phyloP scores from a whole-genome alignment of 1,139 yeast genomes.

The Lodderomyces orthopsilosis region DNA sequence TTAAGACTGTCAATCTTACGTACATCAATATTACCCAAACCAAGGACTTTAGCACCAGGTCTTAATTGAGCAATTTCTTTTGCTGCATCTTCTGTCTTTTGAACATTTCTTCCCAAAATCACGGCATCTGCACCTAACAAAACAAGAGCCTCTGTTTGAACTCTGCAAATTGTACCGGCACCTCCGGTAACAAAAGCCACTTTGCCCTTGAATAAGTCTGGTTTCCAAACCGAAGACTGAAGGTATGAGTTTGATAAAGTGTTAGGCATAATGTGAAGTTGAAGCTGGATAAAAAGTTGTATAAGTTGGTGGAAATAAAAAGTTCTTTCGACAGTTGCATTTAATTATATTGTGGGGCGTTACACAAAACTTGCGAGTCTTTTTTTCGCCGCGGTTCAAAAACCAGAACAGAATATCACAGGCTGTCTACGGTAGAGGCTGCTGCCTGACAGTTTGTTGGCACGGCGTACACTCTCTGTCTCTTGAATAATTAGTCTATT shows the following conservation, averaged over 20 bases:
- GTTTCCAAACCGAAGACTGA: slow-evolving; percentile 42
- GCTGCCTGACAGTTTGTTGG: no score
- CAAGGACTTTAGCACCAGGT: slow-evolving; percentile 65
- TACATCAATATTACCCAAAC: slow-evolving; percentile 76
- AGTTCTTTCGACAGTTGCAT: background rate
- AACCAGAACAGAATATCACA: no score
- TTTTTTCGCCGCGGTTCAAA: no score
- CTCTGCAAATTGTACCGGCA: slow-evolving; percentile 91
- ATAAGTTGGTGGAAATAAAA: background rate
- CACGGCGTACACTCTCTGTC: no score
- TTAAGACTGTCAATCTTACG: slow-evolving; percentile 60
- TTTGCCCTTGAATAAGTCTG: slow-evolving; percentile 73
- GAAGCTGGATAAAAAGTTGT: background rate
- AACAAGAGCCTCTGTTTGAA: slow-evolving; percentile 83
- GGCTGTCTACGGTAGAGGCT: no score
- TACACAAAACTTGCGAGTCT: no score
- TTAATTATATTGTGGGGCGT: background rate
- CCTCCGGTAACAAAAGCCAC: slow-evolving; percentile 95
- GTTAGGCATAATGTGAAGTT: slow-evolving; percentile 12
- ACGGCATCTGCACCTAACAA: slow-evolving; percentile 86
- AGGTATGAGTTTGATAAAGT: slow-evolving; percentile 30
- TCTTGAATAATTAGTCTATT: background rate
- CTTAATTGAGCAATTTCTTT: slow-evolving; percentile 58
- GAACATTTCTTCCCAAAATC: slow-evolving; percentile 73
- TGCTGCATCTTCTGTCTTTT: slow-evolving; percentile 69